These are phyloP conservation scores for Lodderomyces jiufengensis DNA, from an alignment of 1,139 yeast species.

Conservation along the genomic window DNA sequence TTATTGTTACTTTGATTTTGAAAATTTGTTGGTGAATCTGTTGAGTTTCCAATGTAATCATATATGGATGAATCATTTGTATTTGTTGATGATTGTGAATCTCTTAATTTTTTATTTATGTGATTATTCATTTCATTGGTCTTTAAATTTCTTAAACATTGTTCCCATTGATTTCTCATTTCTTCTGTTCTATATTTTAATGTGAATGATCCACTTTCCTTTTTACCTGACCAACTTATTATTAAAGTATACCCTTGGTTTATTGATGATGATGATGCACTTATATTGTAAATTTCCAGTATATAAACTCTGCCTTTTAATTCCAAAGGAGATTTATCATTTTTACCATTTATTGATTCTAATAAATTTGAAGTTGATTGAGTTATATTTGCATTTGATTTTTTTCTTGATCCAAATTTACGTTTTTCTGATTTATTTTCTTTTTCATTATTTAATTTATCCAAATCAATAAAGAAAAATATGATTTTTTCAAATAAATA, in stretches of 20 bases:
- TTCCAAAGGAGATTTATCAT: conserved; percentile 43
- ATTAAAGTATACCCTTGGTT: conserved; percentile 52
- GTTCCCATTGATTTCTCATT: conserved; percentile 66
- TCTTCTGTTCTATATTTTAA: conserved; percentile 70
- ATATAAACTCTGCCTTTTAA: conserved; percentile 69
- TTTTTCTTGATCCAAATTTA: conserved; percentile 41
- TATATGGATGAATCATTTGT: conserved; percentile 22
- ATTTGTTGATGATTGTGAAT: conserved; percentile 28
- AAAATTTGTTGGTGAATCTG: neutral
- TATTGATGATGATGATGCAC: conserved; percentile 23
- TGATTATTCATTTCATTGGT: conserved; percentile 42
- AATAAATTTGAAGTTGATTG: conserved; percentile 35
- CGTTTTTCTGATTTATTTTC: conserved; percentile 19
- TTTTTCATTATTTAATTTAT: conserved; percentile 21
- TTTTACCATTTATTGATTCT: conserved; percentile 31
- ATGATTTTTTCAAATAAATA: conserved; percentile 86
- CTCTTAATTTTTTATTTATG: conserved; percentile 37
- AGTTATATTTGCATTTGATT: conserved; percentile 28
- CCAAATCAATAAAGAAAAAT: conserved; percentile 63
- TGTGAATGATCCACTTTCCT: conserved; percentile 72
- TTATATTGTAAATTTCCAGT: conserved; percentile 58
- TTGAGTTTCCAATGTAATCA: conserved; percentile 19
- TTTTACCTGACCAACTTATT: conserved; percentile 75
- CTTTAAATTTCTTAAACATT: conserved; percentile 47
- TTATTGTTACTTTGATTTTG: conserved; percentile 14